phyloP scores from a whole-genome alignment of 2,329 filamentous ascomycete genomes.

The Aureobasidium vineae region DNA sequence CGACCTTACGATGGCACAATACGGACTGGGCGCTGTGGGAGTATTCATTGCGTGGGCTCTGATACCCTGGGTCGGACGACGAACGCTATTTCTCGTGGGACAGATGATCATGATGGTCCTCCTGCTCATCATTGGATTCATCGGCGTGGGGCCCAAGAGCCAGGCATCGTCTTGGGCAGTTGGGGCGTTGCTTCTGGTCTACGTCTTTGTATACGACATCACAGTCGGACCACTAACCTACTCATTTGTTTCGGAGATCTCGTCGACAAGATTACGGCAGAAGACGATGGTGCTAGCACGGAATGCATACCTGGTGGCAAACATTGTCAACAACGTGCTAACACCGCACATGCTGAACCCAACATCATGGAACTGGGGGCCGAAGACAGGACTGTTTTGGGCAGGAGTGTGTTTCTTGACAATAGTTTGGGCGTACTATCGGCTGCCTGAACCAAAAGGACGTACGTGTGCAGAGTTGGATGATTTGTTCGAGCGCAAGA shows the following conservation, averaged over 20 bases:
- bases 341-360: slow-evolving; percentile 35
- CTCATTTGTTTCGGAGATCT: slow-evolving; percentile 35
- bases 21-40: slow-evolving; percentile 34
- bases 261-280: slow-evolving; percentile 34
- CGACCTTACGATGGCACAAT: slow-evolving; percentile 39
- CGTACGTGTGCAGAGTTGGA: slow-evolving; percentile 58
- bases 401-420: slow-evolving; percentile 47
- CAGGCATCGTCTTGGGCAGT: slow-evolving; percentile 39
- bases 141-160: slow-evolving; percentile 28
- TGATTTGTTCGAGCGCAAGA: slow-evolving; percentile 51
- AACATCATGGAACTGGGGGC: slow-evolving; percentile 27
- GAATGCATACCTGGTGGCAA: slow-evolving; percentile 35
- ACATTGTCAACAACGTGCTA: slow-evolving; percentile 33
- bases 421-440: slow-evolving; percentile 53
- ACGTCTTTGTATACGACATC: slow-evolving; percentile 41
- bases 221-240: slow-evolving; percentile 38
- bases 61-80: slow-evolving; percentile 42
- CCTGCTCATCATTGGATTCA: slow-evolving; percentile 33
- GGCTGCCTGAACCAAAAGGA: slow-evolving; percentile 55
- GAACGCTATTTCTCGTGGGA: slow-evolving; percentile 42
- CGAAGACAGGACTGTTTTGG: slow-evolving; percentile 43
- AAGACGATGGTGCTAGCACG: slow-evolving; percentile 37
- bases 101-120: slow-evolving; percentile 38
- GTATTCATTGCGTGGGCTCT: slow-evolving; percentile 38
- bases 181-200: slow-evolving; percentile 53